Conservation (phyloP, 306 rosid genomes). For the apple (Malus domestica) region ASM211411v1 NC_041804.1:15563001-15563500, state of each 20-base stretch:
- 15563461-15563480: constrained; percentile 12
- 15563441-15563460: constrained; percentile 29
- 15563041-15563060: not conserved
- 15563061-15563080: not conserved
- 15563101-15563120: not conserved
- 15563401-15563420: constrained; percentile 64
- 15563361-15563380: constrained; percentile 73
- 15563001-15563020: not conserved
- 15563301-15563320: not conserved
- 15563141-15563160: not conserved
- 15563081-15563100: not conserved
- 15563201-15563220: constrained; percentile 13
- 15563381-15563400: constrained; percentile 21
- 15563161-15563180: not conserved
- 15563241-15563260: not conserved
- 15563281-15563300: not conserved
- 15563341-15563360: constrained; percentile 22
- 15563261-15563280: not conserved
- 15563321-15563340: constrained; percentile 23
- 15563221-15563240: constrained; percentile 14
- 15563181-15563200: constrained; percentile 35
- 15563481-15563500: not conserved
- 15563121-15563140: constrained; percentile 1
- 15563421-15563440: constrained; percentile 42
- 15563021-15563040: not conserved